phyloP scores from a whole-genome alignment of 306 rosid genomes.

The Fragaria iinumae region DNA sequence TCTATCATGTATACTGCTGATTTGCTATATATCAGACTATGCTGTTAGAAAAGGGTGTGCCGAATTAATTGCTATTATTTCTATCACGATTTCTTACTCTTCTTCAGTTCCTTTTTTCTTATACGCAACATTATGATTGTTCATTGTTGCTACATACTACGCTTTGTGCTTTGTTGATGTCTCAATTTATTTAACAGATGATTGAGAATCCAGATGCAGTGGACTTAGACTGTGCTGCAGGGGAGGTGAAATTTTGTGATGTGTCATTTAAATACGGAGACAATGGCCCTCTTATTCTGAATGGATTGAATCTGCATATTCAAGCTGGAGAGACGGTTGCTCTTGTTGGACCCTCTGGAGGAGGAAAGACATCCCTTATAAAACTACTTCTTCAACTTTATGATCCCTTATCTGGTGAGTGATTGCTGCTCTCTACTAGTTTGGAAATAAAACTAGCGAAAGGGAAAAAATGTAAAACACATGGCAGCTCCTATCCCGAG shows the following conservation, averaged over 20 bases:
- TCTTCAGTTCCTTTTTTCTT: not conserved
- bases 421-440: not conserved
- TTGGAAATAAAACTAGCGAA: not conserved
- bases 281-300: conserved; percentile 52
- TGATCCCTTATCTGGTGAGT: conserved; percentile 74
- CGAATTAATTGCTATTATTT: too few relatives aligned
- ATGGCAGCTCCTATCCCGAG: not conserved
- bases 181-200: conserved; percentile 46
- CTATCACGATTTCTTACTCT: too few relatives aligned
- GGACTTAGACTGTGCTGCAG: conserved; percentile 52
- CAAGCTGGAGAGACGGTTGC: conserved; percentile 88
- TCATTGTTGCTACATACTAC: not conserved
- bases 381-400: conserved; percentile 86
- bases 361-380: conserved; percentile 85
- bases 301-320: conserved; percentile 66
- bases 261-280: conserved; percentile 68
- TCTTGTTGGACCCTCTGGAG: conserved; percentile 90
- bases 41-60: too few relatives aligned
- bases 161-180: conserved; percentile 7
- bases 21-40: not conserved
- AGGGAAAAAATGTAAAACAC: not conserved
- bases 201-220: conserved; percentile 61
- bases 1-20: not conserved
- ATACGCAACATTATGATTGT: not conserved
- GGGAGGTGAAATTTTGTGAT: conserved; percentile 69